phyloP scores from a whole-genome alignment of 139 green algal genomes.

The Picochlorum costavermella region DNA sequence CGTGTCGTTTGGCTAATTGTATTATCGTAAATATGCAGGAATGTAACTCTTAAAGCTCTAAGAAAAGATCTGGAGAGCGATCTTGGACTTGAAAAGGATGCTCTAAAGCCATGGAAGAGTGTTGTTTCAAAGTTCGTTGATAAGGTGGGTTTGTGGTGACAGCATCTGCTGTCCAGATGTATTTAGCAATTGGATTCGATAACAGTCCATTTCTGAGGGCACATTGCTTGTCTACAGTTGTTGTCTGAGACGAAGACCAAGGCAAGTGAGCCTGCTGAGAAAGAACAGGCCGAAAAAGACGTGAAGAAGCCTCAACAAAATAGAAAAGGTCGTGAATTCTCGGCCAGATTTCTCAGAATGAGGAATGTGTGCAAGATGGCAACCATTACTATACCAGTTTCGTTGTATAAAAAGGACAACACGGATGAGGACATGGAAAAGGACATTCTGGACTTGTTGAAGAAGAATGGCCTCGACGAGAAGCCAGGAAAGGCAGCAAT shows the following conservation, averaged over 20 bases:
- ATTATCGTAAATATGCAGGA: constrained; percentile 4
- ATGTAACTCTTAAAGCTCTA: constrained; percentile 14
- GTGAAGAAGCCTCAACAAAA: background rate
- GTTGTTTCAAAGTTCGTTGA: constrained; percentile 18
- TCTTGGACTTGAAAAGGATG: constrained; percentile 18
- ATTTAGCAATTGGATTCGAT: too few species aligned
- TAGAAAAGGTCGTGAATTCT: constrained; percentile 7
- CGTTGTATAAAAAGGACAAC: constrained; percentile 26
- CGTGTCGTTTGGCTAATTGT: background rate
- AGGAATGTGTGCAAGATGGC: constrained; percentile 19
- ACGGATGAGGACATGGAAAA: constrained; percentile 9
- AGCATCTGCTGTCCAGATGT: too few species aligned
- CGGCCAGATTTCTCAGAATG: background rate
- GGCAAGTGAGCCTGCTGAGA: background rate
- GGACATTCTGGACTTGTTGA: constrained; percentile 23
- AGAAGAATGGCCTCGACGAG: constrained; percentile 22
- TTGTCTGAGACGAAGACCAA: background rate
- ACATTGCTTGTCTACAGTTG: background rate
- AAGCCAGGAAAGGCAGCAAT: constrained; percentile 15
- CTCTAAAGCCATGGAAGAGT: constrained; percentile 25
- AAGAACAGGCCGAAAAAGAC: constrained; percentile 2
- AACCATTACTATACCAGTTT: constrained; percentile 25
- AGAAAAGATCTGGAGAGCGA: constrained; percentile 20
- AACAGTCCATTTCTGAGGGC: too few species aligned
- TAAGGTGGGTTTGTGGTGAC: constrained; percentile 7